Base-by-base conservation (phyloP, 2,329 filamentous ascomycete species). In the Cercospora sojina region DNA sequence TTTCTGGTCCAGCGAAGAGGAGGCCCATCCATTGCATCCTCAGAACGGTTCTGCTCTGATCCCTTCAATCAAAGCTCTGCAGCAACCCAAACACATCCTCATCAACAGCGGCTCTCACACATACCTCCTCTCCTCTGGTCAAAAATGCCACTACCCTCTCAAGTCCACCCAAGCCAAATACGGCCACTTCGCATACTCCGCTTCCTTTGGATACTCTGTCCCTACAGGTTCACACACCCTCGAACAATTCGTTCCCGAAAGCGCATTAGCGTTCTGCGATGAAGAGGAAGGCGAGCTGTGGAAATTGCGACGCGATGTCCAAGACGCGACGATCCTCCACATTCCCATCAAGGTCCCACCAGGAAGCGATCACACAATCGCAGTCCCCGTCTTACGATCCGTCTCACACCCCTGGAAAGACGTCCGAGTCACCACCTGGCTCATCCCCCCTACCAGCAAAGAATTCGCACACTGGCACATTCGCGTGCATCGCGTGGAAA, bases 91-190 rank as follows among this genome's bases (percentile, higher is more conserved):
- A 0, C 91, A 93, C 74, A 92, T 93, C 68, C 86, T 88, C 76
- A 86, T 88, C 71, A 71, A 73, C 55, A 84, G 87, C 18, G 90
- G 89, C n/a, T 89, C 88, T 0, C 91, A 93, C 76, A 89, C 88
- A 55, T 91, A 93, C 83, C 83, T 93, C 25, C 83, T 93, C 7
- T 90, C 87, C 3, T 91, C 88, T 0, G 91, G 91, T 1, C 91
- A 94, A 76, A 89, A 88, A n/a, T 93, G 91, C 78, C 89, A 90
- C 77, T 93, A 93, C 75, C 89, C 91, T 0, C 89, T 93, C 82
- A 91, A 91, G 78, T 90, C 89, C 62, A 91, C 90, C 0, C 90
- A 93, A 76, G 90, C 91, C 68, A 93, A 93, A 74, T 93, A 93
- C 77, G 91, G 91, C 56, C 86, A 87, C 67, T 93, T 93, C 75